Percentiles rank a stretch among this genome's conserved stretches.
Conservation (phyloP, 305 asterid species). For the Fraxinus sp. region DNA sequence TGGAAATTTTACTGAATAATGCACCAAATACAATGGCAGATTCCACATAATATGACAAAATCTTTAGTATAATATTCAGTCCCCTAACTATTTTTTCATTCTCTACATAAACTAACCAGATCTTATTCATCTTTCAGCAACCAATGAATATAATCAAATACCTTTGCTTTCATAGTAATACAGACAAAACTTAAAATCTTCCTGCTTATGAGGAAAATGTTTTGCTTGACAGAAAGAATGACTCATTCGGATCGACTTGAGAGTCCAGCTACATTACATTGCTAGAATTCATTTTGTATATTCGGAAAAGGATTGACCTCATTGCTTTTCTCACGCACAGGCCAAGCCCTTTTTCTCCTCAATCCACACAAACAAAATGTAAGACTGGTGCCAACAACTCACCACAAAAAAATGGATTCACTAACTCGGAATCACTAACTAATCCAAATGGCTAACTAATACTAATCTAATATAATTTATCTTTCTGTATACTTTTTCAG, state of each 20-base stretch:
- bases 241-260: neutral
- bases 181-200: neutral
- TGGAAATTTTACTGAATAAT: neutral
- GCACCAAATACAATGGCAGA: neutral
- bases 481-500: neutral
- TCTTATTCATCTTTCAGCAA: neutral
- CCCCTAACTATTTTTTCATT: slow-evolving; percentile 6
- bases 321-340: neutral
- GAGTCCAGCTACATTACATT: neutral
- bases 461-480: neutral
- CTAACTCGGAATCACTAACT: neutral
- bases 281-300: neutral
- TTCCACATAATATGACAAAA: slow-evolving; percentile 13
- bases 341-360: neutral
- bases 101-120: slow-evolving; percentile 11
- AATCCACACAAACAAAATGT: neutral
- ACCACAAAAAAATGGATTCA: neutral
- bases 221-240: neutral
- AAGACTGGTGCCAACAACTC: neutral
- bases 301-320: neutral
- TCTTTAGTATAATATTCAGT: neutral
- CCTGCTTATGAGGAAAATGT: neutral
- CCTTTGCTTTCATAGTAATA: neutral
- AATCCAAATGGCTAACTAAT: neutral
- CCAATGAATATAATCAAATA: neutral